These are phyloP conservation scores for Phaeosphaeria sp. DNA, from an alignment of 2,329 filamentous ascomycete genomes.

Conservation along the genomic window DNA sequence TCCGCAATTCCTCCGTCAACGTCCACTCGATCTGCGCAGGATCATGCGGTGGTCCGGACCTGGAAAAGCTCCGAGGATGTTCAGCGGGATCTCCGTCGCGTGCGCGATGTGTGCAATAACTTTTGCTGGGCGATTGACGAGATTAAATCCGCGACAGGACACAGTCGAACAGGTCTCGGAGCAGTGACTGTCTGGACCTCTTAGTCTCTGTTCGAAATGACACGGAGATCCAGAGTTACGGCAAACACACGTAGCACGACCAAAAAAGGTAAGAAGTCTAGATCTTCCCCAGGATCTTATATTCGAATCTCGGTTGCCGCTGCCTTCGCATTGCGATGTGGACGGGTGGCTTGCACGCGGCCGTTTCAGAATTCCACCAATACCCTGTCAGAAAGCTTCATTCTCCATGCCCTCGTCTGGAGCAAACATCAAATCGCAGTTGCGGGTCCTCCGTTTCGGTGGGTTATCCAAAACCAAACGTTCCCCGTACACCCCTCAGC, in stretches of 20 bases:
- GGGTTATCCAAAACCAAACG: constrained; percentile 21
- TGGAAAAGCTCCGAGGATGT: neutral
- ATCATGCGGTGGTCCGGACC: neutral
- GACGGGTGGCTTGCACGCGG: constrained; percentile 19
- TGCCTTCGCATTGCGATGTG: constrained; percentile 22
- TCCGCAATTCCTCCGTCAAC: constrained; percentile 15
- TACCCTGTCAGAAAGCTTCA: constrained; percentile 24
- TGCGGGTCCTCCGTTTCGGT: constrained; percentile 19
- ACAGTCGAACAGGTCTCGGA: neutral
- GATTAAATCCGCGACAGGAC: neutral
- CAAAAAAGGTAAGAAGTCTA: constrained; percentile 21
- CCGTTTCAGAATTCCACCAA: constrained; percentile 33
- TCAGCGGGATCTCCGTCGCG: constrained; percentile 4
- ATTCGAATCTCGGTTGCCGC: constrained; percentile 7
- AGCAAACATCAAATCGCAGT: constrained; percentile 17
- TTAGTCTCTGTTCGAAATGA: constrained; percentile 7
- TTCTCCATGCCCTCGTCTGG: constrained; percentile 28
- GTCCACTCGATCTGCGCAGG: neutral
- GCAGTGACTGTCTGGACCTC: constrained; percentile 1
- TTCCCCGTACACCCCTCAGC: constrained; percentile 16
- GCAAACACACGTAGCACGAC: constrained; percentile 10
- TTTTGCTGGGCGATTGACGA: neutral
- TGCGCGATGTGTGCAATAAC: neutral
- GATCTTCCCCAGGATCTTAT: constrained; percentile 31
- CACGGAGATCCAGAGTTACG: constrained; percentile 10